phyloP scores from a whole-genome alignment of 352 stramenopile genomes.

The Globisporangium nunn region DNA sequence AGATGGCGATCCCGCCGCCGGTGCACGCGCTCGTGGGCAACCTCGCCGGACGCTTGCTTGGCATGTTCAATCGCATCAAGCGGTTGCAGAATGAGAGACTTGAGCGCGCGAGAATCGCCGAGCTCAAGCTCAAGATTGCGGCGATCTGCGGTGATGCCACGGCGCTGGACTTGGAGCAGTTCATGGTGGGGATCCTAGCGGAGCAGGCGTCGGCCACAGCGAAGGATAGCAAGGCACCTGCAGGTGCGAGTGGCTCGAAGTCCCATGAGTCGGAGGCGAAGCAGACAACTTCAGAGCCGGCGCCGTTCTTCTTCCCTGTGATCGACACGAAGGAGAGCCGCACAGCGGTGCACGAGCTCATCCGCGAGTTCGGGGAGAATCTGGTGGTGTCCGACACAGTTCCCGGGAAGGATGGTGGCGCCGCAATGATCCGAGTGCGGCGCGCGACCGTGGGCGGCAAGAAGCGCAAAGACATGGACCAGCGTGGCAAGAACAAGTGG shows the following conservation, averaged over 20 bases:
- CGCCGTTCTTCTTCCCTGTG: slow-evolving; percentile 61
- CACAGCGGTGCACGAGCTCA: slow-evolving; percentile 73
- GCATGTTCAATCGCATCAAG: slow-evolving; percentile 62
- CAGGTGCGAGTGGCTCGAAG: not conserved
- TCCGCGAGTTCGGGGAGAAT: slow-evolving; percentile 63
- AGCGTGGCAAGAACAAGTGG: slow-evolving; percentile 45
- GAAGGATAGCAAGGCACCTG: slow-evolving; percentile 6
- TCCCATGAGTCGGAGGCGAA: not conserved
- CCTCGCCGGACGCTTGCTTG: slow-evolving; percentile 45
- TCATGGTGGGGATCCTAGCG: slow-evolving; percentile 38
- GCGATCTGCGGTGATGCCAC: slow-evolving; percentile 38
- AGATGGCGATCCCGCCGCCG: slow-evolving; percentile 25
- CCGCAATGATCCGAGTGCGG: slow-evolving; percentile 68
- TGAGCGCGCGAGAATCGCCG: slow-evolving; percentile 32
- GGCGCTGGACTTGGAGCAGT: slow-evolving; percentile 28
- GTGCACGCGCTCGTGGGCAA: slow-evolving; percentile 55
- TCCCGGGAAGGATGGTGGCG: slow-evolving; percentile 23
- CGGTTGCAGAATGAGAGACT: slow-evolving; percentile 21
- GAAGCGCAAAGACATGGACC: slow-evolving; percentile 81
- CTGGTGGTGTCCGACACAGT: slow-evolving; percentile 84
- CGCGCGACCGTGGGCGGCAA: slow-evolving; percentile 76
- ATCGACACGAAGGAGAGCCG: slow-evolving; percentile 84
- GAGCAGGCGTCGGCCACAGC: slow-evolving; percentile 15
- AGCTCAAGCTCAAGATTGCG: slow-evolving; percentile 35
- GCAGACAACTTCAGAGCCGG: slow-evolving; percentile 5